Percentiles rank a stretch among this genome's conserved stretches.
These are phyloP conservation scores for Nicotiana undulata DNA, from an alignment of 257 asterid genomes.

Conservation along the genomic window DNA sequence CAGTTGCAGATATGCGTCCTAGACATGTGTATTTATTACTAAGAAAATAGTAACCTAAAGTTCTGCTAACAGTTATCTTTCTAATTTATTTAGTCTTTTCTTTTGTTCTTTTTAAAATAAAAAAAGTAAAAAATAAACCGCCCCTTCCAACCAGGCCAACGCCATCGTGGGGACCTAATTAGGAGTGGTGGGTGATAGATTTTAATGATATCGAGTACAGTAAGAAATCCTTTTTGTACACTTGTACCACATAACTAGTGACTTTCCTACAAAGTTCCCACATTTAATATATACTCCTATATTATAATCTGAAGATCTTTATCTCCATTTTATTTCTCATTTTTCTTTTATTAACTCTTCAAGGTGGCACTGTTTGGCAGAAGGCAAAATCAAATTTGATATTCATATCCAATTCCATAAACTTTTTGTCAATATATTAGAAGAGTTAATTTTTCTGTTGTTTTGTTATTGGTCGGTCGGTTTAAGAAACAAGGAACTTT, in stretches of 20 bases:
- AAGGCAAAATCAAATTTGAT: slow-evolving; percentile 1
- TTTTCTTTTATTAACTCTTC: background rate
- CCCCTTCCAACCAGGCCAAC: background rate
- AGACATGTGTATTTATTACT: background rate
- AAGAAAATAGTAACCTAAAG: background rate
- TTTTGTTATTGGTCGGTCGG: slow-evolving; percentile 1
- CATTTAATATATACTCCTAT: background rate
- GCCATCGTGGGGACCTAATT: background rate
- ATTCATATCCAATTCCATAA: background rate
- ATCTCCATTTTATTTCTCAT: background rate
- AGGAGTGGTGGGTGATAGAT: background rate
- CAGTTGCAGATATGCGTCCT: background rate
- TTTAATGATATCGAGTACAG: background rate
- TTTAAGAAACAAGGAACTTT: background rate
- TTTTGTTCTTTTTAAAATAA: background rate
- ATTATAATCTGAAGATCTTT: background rate
- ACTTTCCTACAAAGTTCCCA: background rate
- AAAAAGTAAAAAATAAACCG: background rate
- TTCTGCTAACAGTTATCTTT: background rate
- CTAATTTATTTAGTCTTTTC: background rate
- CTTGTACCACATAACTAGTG: background rate
- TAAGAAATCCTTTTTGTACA: background rate
- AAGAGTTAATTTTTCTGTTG: background rate
- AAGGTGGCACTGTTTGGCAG: slow-evolving; percentile 3
- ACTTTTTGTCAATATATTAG: background rate